phyloP scores from a whole-genome alignment of 1,284 basidiomycete species.

The Phylloboletellus chloephorus region DNA sequence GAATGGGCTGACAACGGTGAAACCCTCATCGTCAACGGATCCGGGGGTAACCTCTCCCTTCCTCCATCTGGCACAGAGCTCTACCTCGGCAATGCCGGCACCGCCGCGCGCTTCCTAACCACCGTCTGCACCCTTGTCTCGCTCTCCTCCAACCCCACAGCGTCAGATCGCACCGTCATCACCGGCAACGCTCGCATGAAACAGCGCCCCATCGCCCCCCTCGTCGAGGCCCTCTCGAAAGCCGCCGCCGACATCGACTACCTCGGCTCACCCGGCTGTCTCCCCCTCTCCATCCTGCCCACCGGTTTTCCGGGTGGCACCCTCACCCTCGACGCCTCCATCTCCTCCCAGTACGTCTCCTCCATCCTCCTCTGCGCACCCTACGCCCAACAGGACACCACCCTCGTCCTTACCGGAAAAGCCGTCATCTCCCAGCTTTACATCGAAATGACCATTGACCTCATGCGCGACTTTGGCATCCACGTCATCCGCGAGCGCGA shows the following conservation, averaged over 20 bases:
- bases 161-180: slow-evolving; percentile 61
- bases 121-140: slow-evolving; percentile 89
- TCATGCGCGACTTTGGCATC: slow-evolving; percentile 96
- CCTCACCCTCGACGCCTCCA: slow-evolving; percentile 88
- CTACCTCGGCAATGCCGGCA: slow-evolving; percentile 97
- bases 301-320: slow-evolving; percentile 81
- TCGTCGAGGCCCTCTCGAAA: slow-evolving; percentile 85
- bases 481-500: slow-evolving; percentile 70
- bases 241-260: slow-evolving; percentile 83
- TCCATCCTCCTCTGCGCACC: slow-evolving; percentile 95
- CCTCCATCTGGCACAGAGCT: slow-evolving; percentile 81
- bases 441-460: slow-evolving; percentile 99
- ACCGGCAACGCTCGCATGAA: slow-evolving; percentile 99
- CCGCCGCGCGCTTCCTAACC: slow-evolving; percentile 95
- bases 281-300: slow-evolving; percentile 83
- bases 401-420: slow-evolving; percentile 71
- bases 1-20: slow-evolving; percentile 92
- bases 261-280: slow-evolving; percentile 76
- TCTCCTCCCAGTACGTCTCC: slow-evolving; percentile 98
- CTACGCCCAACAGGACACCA: slow-evolving; percentile 79
- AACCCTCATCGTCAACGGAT: slow-evolving; percentile 89
- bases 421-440: slow-evolving; percentile 96
- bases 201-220: slow-evolving; percentile 89
- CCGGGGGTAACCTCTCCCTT: slow-evolving; percentile 73
- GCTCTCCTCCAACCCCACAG: slow-evolving; percentile 35